Percentiles rank a stretch among this genome's conserved stretches.
Evolutionary conservation across 139 green algal genomes (phyloP).

Genomic region (Chlorella sp.): DNA sequence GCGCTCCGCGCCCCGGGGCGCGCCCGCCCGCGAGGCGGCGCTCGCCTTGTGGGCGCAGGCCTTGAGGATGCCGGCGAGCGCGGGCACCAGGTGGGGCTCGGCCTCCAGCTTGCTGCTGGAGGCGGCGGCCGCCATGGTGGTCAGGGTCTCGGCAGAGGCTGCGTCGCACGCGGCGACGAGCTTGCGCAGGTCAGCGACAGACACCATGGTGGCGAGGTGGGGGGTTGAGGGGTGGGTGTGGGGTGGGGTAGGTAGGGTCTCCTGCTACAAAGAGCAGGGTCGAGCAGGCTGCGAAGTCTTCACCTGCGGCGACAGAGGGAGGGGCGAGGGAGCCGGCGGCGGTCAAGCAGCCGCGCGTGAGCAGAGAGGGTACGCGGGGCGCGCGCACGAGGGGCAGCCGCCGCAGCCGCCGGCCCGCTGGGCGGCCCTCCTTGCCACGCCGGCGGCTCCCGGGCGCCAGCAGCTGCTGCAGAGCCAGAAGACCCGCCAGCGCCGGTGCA

Average conservation of each 20-base stretch:
- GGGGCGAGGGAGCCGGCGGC: conserved; percentile 1
- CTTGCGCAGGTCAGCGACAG: conserved; percentile 14
- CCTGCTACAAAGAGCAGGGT: not conserved
- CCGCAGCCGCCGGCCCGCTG: not conserved
- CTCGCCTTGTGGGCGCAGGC: conserved; percentile 72
- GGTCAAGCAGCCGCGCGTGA: too few species aligned
- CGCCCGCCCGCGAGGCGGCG: not conserved
- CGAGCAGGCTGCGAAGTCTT: not conserved
- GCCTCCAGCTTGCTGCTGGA: conserved; percentile 12
- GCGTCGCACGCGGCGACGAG: conserved; percentile 6
- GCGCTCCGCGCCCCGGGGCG: not conserved
- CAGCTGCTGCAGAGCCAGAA: too few species aligned
- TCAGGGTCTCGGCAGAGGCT: conserved; percentile 14
- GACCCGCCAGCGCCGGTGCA: too few species aligned
- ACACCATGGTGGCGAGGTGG: not conserved
- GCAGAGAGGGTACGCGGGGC: not conserved
- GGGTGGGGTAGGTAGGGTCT: conserved; percentile 4
- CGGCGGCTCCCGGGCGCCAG: not conserved
- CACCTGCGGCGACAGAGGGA: not conserved
- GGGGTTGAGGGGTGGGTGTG: not conserved
- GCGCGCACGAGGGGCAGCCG: not conserved
- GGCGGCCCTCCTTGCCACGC: not conserved
- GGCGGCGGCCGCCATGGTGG: too few species aligned
- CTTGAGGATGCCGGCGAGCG: conserved; percentile 65
- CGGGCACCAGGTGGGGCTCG: conserved; percentile 72